Evolutionary conservation across 371 early-diverging fungal species (phyloP).

Genomic region (Mucor velutinosus): DNA sequence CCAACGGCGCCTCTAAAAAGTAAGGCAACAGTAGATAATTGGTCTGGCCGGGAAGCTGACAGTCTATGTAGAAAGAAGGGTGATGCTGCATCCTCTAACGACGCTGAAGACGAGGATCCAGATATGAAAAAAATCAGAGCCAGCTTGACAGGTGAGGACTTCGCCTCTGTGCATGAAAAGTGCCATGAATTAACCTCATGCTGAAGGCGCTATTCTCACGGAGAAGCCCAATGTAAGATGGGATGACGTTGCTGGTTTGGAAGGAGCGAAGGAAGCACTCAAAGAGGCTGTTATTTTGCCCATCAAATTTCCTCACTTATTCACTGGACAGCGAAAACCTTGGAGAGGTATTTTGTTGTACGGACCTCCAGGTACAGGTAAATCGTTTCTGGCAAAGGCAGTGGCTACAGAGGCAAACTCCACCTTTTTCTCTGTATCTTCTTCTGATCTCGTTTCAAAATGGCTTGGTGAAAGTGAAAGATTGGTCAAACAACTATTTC

Average conservation of each 20-base stretch:
- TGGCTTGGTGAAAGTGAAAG: constrained; percentile 98
- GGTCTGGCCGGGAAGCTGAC: background rate
- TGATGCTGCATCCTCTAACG: background rate
- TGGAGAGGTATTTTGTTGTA: constrained; percentile 98
- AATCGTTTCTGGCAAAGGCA: constrained; percentile 96
- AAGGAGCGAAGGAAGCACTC: constrained; percentile 97
- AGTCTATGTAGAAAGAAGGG: constrained; percentile 29
- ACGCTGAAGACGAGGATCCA: constrained; percentile 73
- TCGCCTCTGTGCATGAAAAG: background rate
- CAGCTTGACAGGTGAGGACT: constrained; percentile 48
- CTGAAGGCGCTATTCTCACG: constrained; percentile 76
- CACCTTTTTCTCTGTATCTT: constrained; percentile 94
- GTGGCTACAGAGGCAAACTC: constrained; percentile 96
- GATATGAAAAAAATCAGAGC: constrained; percentile 88
- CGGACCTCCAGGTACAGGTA: constrained; percentile 99
- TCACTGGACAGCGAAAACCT: constrained; percentile 92
- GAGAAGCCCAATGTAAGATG: constrained; percentile 96
- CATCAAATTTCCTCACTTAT: constrained; percentile 95
- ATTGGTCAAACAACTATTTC: constrained; percentile 92
- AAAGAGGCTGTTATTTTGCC: constrained; percentile 99
- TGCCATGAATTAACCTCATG: background rate
- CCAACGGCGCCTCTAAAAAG: constrained; percentile 52
- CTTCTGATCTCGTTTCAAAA: constrained; percentile 94
- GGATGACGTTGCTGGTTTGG: constrained; percentile 98
- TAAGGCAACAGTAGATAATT: constrained; percentile 51